A percentile compares a stretch with the other conserved stretches of the same genome.
Conservation (phyloP, 2,329 filamentous ascomycete species). For the Cladosporium sp. region DNA sequence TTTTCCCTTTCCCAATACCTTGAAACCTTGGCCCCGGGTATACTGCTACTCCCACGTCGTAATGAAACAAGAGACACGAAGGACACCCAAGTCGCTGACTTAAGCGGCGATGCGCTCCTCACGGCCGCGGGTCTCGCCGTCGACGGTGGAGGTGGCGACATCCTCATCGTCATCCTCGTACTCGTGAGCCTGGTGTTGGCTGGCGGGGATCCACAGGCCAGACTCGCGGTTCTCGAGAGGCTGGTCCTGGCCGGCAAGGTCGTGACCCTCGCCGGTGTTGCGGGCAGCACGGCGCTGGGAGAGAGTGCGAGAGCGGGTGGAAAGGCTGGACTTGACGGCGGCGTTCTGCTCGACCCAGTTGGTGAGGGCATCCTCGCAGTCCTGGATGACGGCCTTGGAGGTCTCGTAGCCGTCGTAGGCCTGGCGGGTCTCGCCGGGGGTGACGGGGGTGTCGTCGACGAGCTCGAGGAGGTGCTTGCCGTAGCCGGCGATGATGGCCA, state of each 20-base stretch:
- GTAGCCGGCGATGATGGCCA: constrained; percentile 95
- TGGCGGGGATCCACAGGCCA: constrained; percentile 73
- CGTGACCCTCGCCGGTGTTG: constrained; percentile 67
- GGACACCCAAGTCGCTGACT: background rate
- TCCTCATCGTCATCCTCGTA: constrained; percentile 64
- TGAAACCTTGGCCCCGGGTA: background rate
- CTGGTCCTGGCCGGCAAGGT: constrained; percentile 77
- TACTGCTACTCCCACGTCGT: background rate
- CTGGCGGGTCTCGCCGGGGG: constrained; percentile 89
- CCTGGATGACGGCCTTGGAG: constrained; percentile 97
- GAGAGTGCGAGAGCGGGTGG: constrained; percentile 78
- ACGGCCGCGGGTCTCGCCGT: constrained; percentile 42
- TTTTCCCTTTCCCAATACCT: background rate
- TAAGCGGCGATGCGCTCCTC: constrained; percentile 38
- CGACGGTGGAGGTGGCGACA: constrained; percentile 47
- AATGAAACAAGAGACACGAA: background rate
- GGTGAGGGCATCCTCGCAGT: constrained; percentile 94
- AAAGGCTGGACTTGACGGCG: constrained; percentile 81
- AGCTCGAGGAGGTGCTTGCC: constrained; percentile 98
- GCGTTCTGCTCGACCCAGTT: constrained; percentile 95
- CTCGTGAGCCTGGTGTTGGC: constrained; percentile 58
- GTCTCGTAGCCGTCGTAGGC: constrained; percentile 98
- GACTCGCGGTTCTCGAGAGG: constrained; percentile 71
- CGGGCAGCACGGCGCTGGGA: constrained; percentile 74
- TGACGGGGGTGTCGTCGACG: constrained; percentile 94